Conservation (phyloP, 495 filamentous ascomycete genomes). For the Xylaria longipes region DNA sequence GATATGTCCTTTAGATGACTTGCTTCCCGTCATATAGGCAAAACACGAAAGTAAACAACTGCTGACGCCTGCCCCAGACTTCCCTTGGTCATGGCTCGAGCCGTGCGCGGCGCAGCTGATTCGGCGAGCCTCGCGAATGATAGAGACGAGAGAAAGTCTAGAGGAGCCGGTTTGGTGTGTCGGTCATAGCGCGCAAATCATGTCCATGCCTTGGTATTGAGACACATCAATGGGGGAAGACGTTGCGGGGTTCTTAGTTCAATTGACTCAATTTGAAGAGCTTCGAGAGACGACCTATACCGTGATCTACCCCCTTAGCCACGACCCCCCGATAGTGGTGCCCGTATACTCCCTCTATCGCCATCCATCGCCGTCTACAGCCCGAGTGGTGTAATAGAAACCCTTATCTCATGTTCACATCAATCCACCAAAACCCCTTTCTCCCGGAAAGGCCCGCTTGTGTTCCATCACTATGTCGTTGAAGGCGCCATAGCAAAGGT, state of each 20-base stretch:
- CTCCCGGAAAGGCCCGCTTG: neutral
- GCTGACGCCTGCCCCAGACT: conserved; percentile 19
- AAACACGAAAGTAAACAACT: conserved; percentile 19
- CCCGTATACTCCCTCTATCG: conserved; percentile 6
- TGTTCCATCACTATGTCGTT: conserved; percentile 16
- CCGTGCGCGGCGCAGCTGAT: conserved; percentile 17
- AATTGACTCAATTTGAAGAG: conserved; percentile 8
- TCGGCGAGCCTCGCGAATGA: conserved; percentile 17
- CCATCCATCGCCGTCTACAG: conserved; percentile 4
- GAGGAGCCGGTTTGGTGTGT: neutral
- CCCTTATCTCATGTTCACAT: conserved; percentile 9
- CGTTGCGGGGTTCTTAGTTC: conserved; percentile 5
- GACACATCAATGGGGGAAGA: neutral
- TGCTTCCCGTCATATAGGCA: conserved; percentile 21
- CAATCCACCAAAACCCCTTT: neutral
- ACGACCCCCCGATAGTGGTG: neutral
- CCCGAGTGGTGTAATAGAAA: neutral
- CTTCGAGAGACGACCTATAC: conserved; percentile 12
- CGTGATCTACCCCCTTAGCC: conserved; percentile 5
- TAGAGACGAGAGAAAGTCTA: conserved; percentile 1
- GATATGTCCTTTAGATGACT: conserved; percentile 17
- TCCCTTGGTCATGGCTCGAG: conserved; percentile 16
- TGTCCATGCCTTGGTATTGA: neutral
- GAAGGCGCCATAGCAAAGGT: conserved; percentile 6
- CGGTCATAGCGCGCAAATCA: conserved; percentile 13